These are phyloP conservation scores for Hanseniaspora mollemarum DNA, from an alignment of 805 yeast genomes.

Conservation along the genomic window DNA sequence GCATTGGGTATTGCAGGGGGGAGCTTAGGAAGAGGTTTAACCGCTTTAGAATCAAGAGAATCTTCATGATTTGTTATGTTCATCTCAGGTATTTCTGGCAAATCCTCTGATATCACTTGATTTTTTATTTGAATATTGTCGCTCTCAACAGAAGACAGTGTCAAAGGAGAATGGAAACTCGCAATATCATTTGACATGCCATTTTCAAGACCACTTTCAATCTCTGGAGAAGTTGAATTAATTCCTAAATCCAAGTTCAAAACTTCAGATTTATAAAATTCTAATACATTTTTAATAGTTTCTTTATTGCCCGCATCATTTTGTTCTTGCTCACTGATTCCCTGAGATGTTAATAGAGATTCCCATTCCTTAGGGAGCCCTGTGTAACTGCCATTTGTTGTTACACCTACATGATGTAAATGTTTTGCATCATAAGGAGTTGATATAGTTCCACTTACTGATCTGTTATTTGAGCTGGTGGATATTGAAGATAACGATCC, in stretches of 20 bases:
- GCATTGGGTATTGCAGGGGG: conserved; percentile 4
- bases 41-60: no score
- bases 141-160: background rate
- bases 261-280: conserved; percentile 60
- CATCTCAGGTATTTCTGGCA: no score
- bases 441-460: conserved; percentile 47
- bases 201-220: conserved; percentile 25
- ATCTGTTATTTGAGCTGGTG: conserved; percentile 17
- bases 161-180: background rate
- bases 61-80: no score
- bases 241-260: conserved; percentile 33
- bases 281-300: conserved; percentile 84
- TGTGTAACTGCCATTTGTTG: conserved; percentile 74
- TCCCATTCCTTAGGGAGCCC: conserved; percentile 95
- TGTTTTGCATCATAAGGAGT: conserved; percentile 85
- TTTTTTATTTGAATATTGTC: background rate
- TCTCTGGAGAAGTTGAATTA: conserved; percentile 31
- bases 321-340: conserved; percentile 79
- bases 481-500: conserved; percentile 24
- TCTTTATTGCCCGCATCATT: conserved; percentile 64
- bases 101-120: no score
- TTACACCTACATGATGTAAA: conserved; percentile 87
- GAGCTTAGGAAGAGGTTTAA: background rate
- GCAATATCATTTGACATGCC: conserved; percentile 20
- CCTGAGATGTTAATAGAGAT: conserved; percentile 64